Conservation (phyloP, 768 basidiomycete species). For the Naematelia encephala region DNA sequence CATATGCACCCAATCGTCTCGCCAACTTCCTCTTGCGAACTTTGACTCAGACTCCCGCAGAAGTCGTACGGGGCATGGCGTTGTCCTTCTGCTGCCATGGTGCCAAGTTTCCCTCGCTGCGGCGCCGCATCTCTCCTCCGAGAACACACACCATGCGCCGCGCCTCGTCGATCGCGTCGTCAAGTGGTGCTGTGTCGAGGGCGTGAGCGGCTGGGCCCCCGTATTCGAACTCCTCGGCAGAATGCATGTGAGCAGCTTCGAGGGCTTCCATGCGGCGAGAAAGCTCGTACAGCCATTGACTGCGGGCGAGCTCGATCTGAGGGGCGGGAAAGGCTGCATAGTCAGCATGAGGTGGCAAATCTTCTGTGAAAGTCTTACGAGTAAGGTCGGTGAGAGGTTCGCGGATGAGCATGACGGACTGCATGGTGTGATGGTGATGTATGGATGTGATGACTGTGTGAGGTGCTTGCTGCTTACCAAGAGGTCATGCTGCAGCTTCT, state of each 20-base stretch:
- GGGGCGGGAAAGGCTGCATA: constrained; percentile 27
- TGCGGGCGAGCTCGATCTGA: constrained; percentile 25
- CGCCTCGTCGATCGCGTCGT: constrained; percentile 35
- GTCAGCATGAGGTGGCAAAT: background rate
- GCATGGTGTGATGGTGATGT: no score
- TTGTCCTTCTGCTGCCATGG: constrained; percentile 15
- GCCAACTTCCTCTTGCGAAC: background rate
- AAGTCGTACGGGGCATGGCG: background rate
- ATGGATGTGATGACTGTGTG: background rate
- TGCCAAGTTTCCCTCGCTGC: constrained; percentile 30
- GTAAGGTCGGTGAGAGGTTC: constrained; percentile 28
- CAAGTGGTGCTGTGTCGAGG: constrained; percentile 19
- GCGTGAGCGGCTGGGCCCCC: constrained; percentile 21
- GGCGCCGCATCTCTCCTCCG: constrained; percentile 29
- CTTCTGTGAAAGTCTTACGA: constrained; percentile 18
- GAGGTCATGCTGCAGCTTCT: no score
- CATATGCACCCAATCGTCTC: background rate
- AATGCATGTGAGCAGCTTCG: constrained; percentile 3
- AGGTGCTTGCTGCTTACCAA: background rate
- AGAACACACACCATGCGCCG: constrained; percentile 33
- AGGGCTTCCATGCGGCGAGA: constrained; percentile 15
- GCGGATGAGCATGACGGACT: constrained; percentile 22
- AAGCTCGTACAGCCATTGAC: constrained; percentile 29
- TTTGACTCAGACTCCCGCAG: background rate
- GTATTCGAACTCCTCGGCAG: constrained; percentile 24